These are phyloP conservation scores for Aspergillus saccharolyticus DNA, from an alignment of 495 filamentous ascomycete genomes.

Conservation along the genomic window DNA sequence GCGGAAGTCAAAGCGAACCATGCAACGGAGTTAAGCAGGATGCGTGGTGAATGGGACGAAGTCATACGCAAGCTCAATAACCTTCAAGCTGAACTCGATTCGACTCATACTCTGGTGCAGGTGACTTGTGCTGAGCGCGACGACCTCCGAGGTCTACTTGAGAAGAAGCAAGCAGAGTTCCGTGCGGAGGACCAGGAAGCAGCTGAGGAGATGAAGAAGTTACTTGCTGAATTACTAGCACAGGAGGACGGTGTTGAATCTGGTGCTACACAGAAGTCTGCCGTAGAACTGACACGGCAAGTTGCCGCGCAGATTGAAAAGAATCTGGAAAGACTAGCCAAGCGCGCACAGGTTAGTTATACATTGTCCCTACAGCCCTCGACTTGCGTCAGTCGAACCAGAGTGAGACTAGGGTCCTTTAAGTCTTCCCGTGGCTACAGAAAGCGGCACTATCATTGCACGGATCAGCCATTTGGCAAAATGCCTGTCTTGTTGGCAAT, in stretches of 20 bases:
- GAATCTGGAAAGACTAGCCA: slow-evolving; percentile 42
- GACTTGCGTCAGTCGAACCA: not conserved
- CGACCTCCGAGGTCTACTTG: slow-evolving; percentile 39
- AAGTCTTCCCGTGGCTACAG: not conserved
- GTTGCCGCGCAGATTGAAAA: slow-evolving; percentile 42
- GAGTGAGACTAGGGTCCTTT: not conserved
- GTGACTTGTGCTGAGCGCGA: slow-evolving; percentile 41
- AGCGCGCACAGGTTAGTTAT: slow-evolving; percentile 44
- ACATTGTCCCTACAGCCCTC: not conserved
- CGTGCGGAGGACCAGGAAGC: slow-evolving; percentile 36
- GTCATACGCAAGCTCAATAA: slow-evolving; percentile 35
- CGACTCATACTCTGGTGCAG: slow-evolving; percentile 34
- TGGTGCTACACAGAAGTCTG: slow-evolving; percentile 33
- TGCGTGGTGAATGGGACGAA: slow-evolving; percentile 43
- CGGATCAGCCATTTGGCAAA: not conserved
- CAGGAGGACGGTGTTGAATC: slow-evolving; percentile 29
- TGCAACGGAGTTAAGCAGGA: slow-evolving; percentile 39
- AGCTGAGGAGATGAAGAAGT: slow-evolving; percentile 41
- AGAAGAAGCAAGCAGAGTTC: slow-evolving; percentile 36
- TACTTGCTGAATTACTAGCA: slow-evolving; percentile 37
- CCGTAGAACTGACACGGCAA: slow-evolving; percentile 39
- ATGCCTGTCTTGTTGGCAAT: not conserved
- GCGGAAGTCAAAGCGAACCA: slow-evolving; percentile 43
- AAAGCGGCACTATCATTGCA: not conserved
- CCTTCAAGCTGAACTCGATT: slow-evolving; percentile 40